These are phyloP conservation scores for Mycena vitilis DNA, from an alignment of 768 basidiomycete species.

Conservation along the genomic window DNA sequence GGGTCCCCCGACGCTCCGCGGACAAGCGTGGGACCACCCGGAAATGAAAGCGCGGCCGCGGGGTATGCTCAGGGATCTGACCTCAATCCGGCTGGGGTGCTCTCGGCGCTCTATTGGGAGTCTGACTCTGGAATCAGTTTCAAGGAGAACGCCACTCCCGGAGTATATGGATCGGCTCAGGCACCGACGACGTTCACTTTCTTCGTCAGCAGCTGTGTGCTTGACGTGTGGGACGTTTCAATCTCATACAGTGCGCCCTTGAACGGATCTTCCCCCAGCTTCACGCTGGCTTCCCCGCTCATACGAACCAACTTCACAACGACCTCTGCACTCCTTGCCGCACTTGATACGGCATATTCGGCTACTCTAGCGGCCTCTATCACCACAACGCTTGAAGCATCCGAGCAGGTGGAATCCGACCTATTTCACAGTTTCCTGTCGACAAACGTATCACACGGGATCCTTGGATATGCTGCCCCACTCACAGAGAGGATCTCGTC, in stretches of 20 bases:
- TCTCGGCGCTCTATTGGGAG: slow-evolving; percentile 15
- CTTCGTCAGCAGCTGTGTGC: slow-evolving; percentile 14
- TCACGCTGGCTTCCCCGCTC: background rate
- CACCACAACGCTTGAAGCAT: slow-evolving; percentile 12
- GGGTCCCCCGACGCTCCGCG: background rate
- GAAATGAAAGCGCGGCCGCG: background rate
- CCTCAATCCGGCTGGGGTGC: slow-evolving; percentile 20
- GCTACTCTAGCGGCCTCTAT: slow-evolving; percentile 11
- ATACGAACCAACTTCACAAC: slow-evolving; percentile 17
- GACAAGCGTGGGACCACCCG: background rate
- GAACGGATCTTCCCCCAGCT: background rate
- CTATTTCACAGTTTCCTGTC: slow-evolving; percentile 6
- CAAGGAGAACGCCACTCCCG: no score
- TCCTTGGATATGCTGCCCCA: slow-evolving; percentile 20
- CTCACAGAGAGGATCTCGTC: slow-evolving; percentile 12
- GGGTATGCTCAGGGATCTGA: slow-evolving; percentile 13
- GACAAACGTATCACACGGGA: slow-evolving; percentile 10
- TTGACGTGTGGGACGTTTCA: slow-evolving; percentile 16
- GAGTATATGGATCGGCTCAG: no score
- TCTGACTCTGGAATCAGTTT: no score
- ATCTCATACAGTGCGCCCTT: slow-evolving; percentile 12
- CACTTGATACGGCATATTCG: slow-evolving; percentile 19
- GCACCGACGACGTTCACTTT: slow-evolving; percentile 1
- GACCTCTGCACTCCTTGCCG: slow-evolving; percentile 19
- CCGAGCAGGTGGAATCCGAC: slow-evolving; percentile 2